A percentile compares a stretch with the other conserved stretches of the same genome.
phyloP scores from a whole-genome alignment of 176 grass and related monocot genomes.

The Microstegium vimineum region DNA sequence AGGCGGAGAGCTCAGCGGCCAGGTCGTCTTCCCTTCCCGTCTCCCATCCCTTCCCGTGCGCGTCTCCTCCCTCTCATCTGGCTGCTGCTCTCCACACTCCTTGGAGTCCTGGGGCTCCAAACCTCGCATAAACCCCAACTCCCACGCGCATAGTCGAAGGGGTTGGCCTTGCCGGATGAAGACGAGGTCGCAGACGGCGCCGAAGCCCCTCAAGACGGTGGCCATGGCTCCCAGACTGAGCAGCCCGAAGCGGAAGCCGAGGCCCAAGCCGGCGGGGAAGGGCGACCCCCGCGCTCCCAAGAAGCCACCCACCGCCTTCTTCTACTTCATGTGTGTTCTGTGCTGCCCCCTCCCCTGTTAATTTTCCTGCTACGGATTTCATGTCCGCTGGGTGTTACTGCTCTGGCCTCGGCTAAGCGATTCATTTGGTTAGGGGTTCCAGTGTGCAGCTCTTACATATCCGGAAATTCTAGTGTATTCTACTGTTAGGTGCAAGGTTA shows the following conservation, averaged over 20 bases:
- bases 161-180: conserved; percentile 46
- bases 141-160: not conserved
- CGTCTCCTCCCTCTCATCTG: not conserved
- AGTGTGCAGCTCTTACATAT: not conserved
- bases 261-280: conserved; percentile 34
- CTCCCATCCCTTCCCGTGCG: not conserved
- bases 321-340: conserved; percentile 70
- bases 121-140: not conserved
- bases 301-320: conserved; percentile 80
- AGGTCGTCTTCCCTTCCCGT: not conserved
- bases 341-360: not conserved
- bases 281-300: conserved; percentile 46
- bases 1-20: not conserved
- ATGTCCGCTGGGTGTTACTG: not conserved
- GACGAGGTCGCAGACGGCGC: conserved; percentile 62
- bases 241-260: conserved; percentile 34
- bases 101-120: not conserved
- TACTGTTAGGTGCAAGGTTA: not conserved
- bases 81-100: not conserved
- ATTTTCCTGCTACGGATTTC: not conserved
- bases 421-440: not conserved
- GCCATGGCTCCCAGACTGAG: conserved; percentile 5
- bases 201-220: conserved; percentile 52
- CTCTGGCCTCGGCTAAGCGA: not conserved
- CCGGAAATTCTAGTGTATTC: not conserved